Evolutionary conservation across 371 early-diverging fungal genomes (phyloP), one percentile per base, ranked within the genome.

Genomic region (Synchytrium microbalum): DNA sequence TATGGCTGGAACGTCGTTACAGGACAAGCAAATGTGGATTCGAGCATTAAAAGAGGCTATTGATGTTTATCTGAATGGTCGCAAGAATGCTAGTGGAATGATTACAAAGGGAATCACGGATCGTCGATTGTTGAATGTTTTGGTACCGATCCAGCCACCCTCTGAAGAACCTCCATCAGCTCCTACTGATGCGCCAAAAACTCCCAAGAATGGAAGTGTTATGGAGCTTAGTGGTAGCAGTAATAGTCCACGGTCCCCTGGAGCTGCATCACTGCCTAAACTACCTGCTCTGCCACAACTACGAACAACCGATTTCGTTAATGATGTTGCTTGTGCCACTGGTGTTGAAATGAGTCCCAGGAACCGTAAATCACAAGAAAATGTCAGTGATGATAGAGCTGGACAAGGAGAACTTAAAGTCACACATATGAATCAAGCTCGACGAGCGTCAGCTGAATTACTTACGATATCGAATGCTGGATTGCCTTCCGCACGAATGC

Each of bases 11-110:
- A 71, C 71, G 1, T 68, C 38, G 23, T 27, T 26, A 26, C 56
- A 63, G n/a, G 1, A 59, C 16, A 71, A 73, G 51, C 52, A 62
- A 52, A 19, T 31, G 1, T 79, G 79, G 79, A 67, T 75, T 28
- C 67, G 68, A 29, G 64, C 74, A 3, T 61, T 79, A 3, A 66
- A 68, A 26, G 70, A 71, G 5, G 75, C 71, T 13, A 69, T 70
- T 2, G 63, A 69, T 1, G 62, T 59, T 14, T 73, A 69, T 67
- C 38, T 51, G 14, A 24, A 60, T n/a, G 14, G 16, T 23, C n/a
- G 23, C 10, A 13, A 8, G 10, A 14, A 25, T 59, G 29, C 24
- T 58, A 58, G 14, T 57, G 25, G 25, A 57, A n/a, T n/a, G 58
- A n/a, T 14, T 14, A n/a, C n/a, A 13, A 51, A 51, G 51, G n/a